phyloP scores from a whole-genome alignment of 176 grass and related monocot species.

The Secale cereale region DNA sequence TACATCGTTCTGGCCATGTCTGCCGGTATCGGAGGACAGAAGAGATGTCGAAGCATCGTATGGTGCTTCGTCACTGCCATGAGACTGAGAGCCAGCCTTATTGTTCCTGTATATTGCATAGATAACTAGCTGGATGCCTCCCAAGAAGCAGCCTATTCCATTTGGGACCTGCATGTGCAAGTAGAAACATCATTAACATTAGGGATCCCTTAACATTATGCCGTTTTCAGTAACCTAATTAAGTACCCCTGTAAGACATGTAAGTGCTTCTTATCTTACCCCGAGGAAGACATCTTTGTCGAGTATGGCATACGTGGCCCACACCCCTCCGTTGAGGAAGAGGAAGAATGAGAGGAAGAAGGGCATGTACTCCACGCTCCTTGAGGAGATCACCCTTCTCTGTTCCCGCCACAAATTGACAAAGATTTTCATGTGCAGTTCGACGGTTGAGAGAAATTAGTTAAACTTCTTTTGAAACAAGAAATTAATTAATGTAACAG shows the following conservation, averaged over 20 bases:
- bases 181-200: no score
- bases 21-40: not conserved
- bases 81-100: slow-evolving; percentile 10
- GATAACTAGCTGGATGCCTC: slow-evolving; percentile 54
- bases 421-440: not conserved
- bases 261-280: slow-evolving; percentile 20
- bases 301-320: slow-evolving; percentile 54
- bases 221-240: not conserved
- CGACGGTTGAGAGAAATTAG: no score
- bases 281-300: slow-evolving; percentile 57
- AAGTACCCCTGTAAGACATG: not conserved
- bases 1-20: not conserved
- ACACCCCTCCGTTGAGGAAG: slow-evolving; percentile 71
- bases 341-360: slow-evolving; percentile 75
- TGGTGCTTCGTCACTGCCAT: not conserved
- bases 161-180: slow-evolving; percentile 54
- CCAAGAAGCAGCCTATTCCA: slow-evolving; percentile 65
- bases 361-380: slow-evolving; percentile 76
- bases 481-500: not conserved
- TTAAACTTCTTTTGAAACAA: no score
- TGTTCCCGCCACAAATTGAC: slow-evolving; percentile 10
- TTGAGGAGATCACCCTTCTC: slow-evolving; percentile 56
- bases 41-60: slow-evolving; percentile 23
- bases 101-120: slow-evolving; percentile 49
- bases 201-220: not conserved